These are phyloP conservation scores for Lentinula detonsa DNA, from an alignment of 768 basidiomycete genomes.

Conservation along the genomic window DNA sequence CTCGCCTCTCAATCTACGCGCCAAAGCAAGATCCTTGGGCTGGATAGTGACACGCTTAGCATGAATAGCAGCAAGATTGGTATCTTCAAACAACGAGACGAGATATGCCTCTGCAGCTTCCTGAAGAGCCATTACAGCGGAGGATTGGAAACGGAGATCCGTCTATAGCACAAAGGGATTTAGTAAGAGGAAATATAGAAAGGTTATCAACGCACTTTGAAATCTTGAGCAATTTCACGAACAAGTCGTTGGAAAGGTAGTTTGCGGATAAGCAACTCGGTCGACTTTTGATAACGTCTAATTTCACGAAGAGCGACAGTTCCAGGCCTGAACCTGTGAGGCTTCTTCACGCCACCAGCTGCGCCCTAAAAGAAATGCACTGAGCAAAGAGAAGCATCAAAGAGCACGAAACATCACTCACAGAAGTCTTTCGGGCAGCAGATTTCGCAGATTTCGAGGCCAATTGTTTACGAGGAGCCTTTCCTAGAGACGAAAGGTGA, in stretches of 20 bases:
- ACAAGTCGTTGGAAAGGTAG: constrained; percentile 88
- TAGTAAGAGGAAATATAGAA: constrained; percentile 6
- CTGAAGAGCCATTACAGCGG: constrained; percentile 81
- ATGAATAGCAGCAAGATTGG: constrained; percentile 81
- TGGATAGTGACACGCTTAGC: constrained; percentile 83
- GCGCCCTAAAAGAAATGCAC: constrained; percentile 25
- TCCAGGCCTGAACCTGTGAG: constrained; percentile 78
- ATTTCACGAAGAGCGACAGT: constrained; percentile 91
- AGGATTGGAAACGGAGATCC: constrained; percentile 86
- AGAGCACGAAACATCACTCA: constrained; percentile 8
- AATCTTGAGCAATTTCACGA: constrained; percentile 87
- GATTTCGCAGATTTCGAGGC: constrained; percentile 37
- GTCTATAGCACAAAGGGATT: constrained; percentile 35
- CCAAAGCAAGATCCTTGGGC: constrained; percentile 81
- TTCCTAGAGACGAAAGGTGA: constrained; percentile 23
- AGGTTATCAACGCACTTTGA: constrained; percentile 52
- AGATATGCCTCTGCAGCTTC: constrained; percentile 83
- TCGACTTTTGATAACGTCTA: constrained; percentile 83
- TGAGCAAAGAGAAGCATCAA: background rate
- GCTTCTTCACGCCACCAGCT: constrained; percentile 91
- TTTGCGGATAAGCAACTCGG: constrained; percentile 82
- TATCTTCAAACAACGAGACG: constrained; percentile 74
- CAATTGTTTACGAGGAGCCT: constrained; percentile 51
- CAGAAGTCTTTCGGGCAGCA: constrained; percentile 39
- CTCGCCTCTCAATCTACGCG: constrained; percentile 76